Percentiles rank a stretch among this genome's conserved stretches.
Evolutionary conservation across 768 basidiomycete species (phyloP).

Genomic region (Coprinellus micaceus): DNA sequence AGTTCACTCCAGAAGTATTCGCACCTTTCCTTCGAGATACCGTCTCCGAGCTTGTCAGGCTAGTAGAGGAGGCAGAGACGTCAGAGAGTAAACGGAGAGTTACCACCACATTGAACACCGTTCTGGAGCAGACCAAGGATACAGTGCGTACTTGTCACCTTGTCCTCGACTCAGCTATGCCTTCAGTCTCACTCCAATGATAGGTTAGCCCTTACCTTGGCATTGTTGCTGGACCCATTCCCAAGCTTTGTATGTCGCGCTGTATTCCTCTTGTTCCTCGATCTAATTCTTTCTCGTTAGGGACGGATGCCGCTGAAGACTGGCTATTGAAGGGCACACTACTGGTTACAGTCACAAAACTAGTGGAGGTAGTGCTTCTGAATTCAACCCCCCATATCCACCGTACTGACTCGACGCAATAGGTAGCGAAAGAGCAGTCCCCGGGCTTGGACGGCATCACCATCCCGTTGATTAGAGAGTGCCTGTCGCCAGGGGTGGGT

Average conservation of each 20-base stretch:
- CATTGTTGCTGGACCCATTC: constrained; percentile 61
- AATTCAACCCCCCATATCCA: background rate
- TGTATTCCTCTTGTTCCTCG: background rate
- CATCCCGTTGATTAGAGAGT: constrained; percentile 62
- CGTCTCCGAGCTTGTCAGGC: constrained; percentile 61
- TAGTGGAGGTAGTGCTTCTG: constrained; percentile 53
- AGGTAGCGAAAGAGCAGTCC: constrained; percentile 70
- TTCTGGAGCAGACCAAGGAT: constrained; percentile 56
- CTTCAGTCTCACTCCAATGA: background rate
- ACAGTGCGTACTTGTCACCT: constrained; percentile 31
- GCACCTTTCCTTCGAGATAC: constrained; percentile 61
- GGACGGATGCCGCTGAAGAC: constrained; percentile 65
- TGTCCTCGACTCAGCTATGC: background rate
- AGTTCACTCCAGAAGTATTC: constrained; percentile 62
- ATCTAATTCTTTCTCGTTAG: constrained; percentile 32
- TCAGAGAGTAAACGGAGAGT: constrained; percentile 75
- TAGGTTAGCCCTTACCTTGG: constrained; percentile 68
- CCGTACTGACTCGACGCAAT: constrained; percentile 1
- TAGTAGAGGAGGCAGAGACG: constrained; percentile 71
- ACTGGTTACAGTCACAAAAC: constrained; percentile 63
- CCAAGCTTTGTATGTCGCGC: constrained; percentile 60
- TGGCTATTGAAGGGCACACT: constrained; percentile 70
- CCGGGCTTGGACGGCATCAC: constrained; percentile 50
- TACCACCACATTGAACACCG: constrained; percentile 60
- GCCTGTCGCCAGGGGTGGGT: constrained; percentile 54